Evolutionary conservation across 306 rosid genomes (phyloP), one percentile per base, ranked within the genome.

Genomic region (Quercus ilex): DNA sequence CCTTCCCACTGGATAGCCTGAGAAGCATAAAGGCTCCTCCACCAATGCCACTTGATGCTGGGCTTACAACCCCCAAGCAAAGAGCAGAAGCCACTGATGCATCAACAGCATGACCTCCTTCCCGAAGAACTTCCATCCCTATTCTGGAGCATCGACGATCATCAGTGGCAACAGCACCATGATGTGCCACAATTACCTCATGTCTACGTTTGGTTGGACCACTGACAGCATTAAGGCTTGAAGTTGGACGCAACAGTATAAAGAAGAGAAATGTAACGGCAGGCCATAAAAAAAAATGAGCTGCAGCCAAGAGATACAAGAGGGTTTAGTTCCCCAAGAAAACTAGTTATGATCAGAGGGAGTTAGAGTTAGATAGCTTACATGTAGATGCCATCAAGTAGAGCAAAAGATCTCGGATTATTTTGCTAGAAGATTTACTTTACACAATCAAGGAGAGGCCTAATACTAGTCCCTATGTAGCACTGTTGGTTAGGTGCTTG

Each of bases 21-120:
- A 90, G 73, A 64, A 91, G 81, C 99, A 94, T 79, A 77, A 94
- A 91, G 77, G 92, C 89, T 49, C 97, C 95, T 58, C 97, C 98
- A 62, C 98, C 97, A 52, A 92, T 73, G 69, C 99, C 99, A 74
- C 99, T 94, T 14, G 99, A 92, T 20, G 97, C 92, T 7, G 93
- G 89, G 79, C 93, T 87, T 3, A 94, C 97, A 33, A 92, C 91
- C 30, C 97, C 98, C 81, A 92, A 80, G 86, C 99, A 90, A 5
- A 94, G 81, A 74, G 97, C 85, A 55, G 92, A 85, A 31, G 97
- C 97, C 77, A 92, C 95, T 0, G 92, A 85, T 1, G 97, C 98
- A 84, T 94, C 99, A 26, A 85, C 93, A 0, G 91, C 93, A 53
- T 91, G 92, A 12, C 99, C 99, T 74, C 97, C 97, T 69, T 91